Conservation (phyloP, 139 green algal genomes). For the Picochlorum sp. region DNA sequence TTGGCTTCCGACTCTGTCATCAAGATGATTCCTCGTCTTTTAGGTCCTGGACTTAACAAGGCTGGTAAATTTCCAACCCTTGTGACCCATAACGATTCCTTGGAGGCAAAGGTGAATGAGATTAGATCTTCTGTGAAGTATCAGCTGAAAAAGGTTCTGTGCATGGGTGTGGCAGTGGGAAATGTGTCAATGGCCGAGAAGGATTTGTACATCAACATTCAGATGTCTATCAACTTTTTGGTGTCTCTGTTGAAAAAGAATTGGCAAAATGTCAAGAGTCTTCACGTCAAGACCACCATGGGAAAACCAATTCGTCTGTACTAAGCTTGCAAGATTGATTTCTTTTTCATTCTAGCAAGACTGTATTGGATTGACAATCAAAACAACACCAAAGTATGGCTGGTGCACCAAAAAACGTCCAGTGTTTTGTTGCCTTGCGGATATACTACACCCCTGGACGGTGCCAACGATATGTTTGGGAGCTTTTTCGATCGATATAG, state of each 20-base stretch:
- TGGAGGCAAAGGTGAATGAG: slow-evolving; percentile 85
- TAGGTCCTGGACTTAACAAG: slow-evolving; percentile 98
- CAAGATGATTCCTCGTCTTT: slow-evolving; percentile 97
- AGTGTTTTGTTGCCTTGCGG: neutral
- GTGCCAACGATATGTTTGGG: slow-evolving; percentile 9
- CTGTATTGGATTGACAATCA: neutral
- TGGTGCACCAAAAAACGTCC: slow-evolving; percentile 1
- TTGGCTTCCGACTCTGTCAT: slow-evolving; percentile 96
- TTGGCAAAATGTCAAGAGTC: slow-evolving; percentile 97
- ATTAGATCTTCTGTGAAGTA: slow-evolving; percentile 95
- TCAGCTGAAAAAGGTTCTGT: slow-evolving; percentile 99
- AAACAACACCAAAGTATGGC: slow-evolving; percentile 3
- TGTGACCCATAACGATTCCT: slow-evolving; percentile 58
- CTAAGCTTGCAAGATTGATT: slow-evolving; percentile 43
- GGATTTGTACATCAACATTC: slow-evolving; percentile 74
- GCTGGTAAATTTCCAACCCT: slow-evolving; percentile 97
- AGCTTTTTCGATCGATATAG: neutral
- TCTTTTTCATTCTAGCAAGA: neutral
- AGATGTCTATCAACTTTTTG: slow-evolving; percentile 95
- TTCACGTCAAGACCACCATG: slow-evolving; percentile 98
- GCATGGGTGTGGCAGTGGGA: slow-evolving; percentile 92
- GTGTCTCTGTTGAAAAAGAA: slow-evolving; percentile 99
- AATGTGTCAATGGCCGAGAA: slow-evolving; percentile 85
- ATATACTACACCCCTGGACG: neutral
- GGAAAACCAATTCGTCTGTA: slow-evolving; percentile 88